Evolutionary conservation across 1,284 basidiomycete genomes (phyloP).

Genomic region (Tranzscheliella williamsii): DNA sequence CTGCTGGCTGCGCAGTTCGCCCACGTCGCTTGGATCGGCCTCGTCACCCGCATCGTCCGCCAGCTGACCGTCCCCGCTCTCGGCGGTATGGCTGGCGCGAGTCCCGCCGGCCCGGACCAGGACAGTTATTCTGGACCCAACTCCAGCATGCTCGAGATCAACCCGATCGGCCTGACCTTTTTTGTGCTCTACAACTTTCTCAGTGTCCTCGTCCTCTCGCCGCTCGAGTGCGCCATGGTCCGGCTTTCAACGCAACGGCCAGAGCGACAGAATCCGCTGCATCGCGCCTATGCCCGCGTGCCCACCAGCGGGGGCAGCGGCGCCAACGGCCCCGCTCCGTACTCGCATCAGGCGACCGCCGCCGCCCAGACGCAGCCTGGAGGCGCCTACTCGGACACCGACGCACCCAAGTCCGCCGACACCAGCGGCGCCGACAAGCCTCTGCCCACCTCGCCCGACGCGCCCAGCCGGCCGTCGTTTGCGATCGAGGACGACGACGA

Average conservation of each 20-base stretch:
- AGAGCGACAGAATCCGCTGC: conserved; percentile 53
- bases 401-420: conserved; percentile 17
- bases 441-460: conserved; percentile 24
- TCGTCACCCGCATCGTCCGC: conserved; percentile 42
- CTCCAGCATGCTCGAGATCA: conserved; percentile 37
- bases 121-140: conserved; percentile 47
- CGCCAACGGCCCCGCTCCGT: conserved; percentile 21
- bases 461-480: conserved; percentile 40
- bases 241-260: conserved; percentile 53
- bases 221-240: conserved; percentile 56
- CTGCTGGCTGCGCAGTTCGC: conserved; percentile 42
- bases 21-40: conserved; percentile 49
- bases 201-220: conserved; percentile 44
- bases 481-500: conserved; percentile 52
- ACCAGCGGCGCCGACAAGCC: conserved; percentile 23
- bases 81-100: conserved; percentile 32
- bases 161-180: conserved; percentile 39
- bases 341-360: conserved; percentile 51
- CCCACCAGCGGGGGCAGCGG: conserved; percentile 5
- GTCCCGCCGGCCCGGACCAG: conserved; percentile 32
- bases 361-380: conserved; percentile 28
- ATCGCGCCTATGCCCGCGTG: conserved; percentile 48
- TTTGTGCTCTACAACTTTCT: conserved; percentile 49
- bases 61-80: conserved; percentile 47
- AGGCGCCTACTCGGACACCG: conserved; percentile 22